Base-by-base conservation (phyloP, 352 stramenopile species). In the Phytopythium delawarense region DNA sequence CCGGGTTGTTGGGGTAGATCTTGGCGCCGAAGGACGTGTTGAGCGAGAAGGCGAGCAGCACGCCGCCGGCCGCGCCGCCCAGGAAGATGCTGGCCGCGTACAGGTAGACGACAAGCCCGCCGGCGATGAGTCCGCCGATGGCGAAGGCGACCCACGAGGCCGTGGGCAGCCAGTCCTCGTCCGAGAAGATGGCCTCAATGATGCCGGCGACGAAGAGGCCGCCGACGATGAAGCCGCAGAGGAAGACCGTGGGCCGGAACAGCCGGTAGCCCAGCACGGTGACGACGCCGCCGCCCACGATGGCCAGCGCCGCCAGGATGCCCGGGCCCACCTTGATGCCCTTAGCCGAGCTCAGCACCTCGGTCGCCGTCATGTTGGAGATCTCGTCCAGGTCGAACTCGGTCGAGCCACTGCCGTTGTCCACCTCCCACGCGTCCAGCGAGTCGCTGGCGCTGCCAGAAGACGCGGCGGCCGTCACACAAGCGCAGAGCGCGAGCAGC, bases 171-270 rank as follows among this genome's bases (percentile, higher is more conserved):
- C 79, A 89, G 23, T 45, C 65, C 64, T 84, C 40, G 54, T 61
- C 69, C 40, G 63, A 55, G 57, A 89, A 89, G 18, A 76, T 69
- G 4, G 64, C 64, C n/a, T 86, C 84, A 15, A 88, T 52, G n/a
- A 91, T 63, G 2, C 75, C 72, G 1, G 77, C 68, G 4, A 86
- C 71, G 37, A 87, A 79, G 55, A 94, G 70, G 11, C 81, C 83
- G n/a, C 81, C 83, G 4, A 88, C 55, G 30, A 88, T 74, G 51
- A 94, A 94, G 39, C 75, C 83, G 59, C 73, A 90, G 57, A 78
- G 74, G 49, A 92, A 83, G 23, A 87, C 78, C 0, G 78, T 82
- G 5, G 73, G 76, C 11, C 80, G 83, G 59, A 88, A 76, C 20
- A 87, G 72, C 0, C 76, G 69, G 50, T 90, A 87, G 34, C 85